phyloP scores from a whole-genome alignment of 2,329 filamentous ascomycete genomes.

The Alternaria consortialis region DNA sequence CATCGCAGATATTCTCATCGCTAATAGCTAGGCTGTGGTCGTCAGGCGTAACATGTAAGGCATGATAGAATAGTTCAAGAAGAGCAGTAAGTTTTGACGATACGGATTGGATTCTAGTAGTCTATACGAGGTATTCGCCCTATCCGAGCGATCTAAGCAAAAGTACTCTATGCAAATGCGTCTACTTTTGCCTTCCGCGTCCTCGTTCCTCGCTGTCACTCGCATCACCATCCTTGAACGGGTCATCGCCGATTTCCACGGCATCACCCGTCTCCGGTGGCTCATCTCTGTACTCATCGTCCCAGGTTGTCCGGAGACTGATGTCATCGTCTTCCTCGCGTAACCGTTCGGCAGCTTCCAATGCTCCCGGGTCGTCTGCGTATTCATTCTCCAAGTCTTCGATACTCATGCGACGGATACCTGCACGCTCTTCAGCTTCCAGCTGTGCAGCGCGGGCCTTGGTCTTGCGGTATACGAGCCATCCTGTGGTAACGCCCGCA shows the following conservation, averaged over 20 bases:
- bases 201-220: constrained; percentile 33
- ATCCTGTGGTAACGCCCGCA: constrained; percentile 79
- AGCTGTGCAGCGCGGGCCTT: constrained; percentile 60
- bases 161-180: background rate
- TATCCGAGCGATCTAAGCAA: background rate
- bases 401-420: constrained; percentile 40
- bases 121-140: background rate
- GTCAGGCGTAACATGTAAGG: too few species aligned
- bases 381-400: constrained; percentile 54
- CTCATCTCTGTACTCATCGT: constrained; percentile 55
- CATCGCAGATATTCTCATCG: too few species aligned
- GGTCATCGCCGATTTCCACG: constrained; percentile 51
- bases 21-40: too few species aligned
- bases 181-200: constrained; percentile 14
- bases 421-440: constrained; percentile 57
- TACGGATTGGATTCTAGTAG: background rate
- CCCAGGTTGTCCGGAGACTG: constrained; percentile 60
- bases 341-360: constrained; percentile 50
- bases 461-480: constrained; percentile 79
- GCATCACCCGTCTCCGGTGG: constrained; percentile 54
- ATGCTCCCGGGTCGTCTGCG: constrained; percentile 56
- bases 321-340: constrained; percentile 63
- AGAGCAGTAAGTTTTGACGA: too few species aligned
- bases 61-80: too few species aligned
- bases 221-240: constrained; percentile 55